phyloP scores from a whole-genome alignment of 2,329 filamentous ascomycete species.

The Rhynchosporium graminicola region DNA sequence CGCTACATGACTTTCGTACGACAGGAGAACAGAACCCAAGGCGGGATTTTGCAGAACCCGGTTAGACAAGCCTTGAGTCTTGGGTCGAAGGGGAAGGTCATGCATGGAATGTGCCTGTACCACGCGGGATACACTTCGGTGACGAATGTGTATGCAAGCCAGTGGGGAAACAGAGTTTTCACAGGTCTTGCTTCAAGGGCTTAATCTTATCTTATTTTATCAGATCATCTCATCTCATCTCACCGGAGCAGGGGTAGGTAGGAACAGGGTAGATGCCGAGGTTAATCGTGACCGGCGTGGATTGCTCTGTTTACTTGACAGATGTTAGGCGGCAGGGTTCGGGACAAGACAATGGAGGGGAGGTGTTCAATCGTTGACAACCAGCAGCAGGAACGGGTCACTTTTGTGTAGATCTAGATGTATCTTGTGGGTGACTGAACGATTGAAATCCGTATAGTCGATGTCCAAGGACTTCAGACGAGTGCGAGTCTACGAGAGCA shows the following conservation, averaged over 20 bases:
- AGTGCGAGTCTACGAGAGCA: not conserved
- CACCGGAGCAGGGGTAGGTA: no score
- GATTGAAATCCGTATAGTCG: not conserved
- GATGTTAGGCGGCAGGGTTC: no score
- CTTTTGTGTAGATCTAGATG: no score
- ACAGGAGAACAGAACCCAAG: not conserved
- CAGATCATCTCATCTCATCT: constrained; percentile 1
- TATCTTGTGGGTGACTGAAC: no score
- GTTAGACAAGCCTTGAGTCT: not conserved
- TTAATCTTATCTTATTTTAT: constrained; percentile 11
- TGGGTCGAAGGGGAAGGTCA: not conserved
- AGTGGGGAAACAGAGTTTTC: constrained; percentile 6
- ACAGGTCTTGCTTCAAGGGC: not conserved
- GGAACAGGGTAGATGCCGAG: not conserved
- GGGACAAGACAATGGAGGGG: no score
- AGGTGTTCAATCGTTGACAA: not conserved
- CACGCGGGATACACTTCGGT: not conserved
- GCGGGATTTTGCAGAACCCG: not conserved
- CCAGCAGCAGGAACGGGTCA: no score
- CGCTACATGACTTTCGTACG: not conserved
- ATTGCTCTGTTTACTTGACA: not conserved
- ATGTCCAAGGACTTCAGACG: not conserved
- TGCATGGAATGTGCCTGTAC: not conserved
- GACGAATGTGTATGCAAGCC: constrained; percentile 1
- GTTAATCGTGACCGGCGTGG: not conserved